phyloP scores from a whole-genome alignment of 345 rosid genomes.

The Geranium rotundifolium region DNA sequence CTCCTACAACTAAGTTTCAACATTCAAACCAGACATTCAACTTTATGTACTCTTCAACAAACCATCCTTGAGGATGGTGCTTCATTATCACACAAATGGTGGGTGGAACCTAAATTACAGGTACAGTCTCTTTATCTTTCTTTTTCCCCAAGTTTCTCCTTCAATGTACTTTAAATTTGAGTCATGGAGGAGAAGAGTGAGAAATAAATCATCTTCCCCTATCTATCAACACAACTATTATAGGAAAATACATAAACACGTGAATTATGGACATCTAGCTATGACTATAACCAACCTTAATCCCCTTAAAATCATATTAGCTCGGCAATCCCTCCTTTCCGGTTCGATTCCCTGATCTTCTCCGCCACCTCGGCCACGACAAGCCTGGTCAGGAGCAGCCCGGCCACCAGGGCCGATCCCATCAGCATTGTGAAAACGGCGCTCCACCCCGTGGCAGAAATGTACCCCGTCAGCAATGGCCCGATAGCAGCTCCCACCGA shows the following conservation, averaged over 20 bases:
- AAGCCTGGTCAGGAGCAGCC: conserved; percentile 63
- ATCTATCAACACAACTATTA: not conserved
- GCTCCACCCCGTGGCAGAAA: conserved; percentile 70
- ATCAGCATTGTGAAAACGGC: conserved; percentile 87
- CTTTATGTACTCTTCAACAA: too few species aligned
- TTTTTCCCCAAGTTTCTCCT: not conserved
- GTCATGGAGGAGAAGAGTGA: not conserved
- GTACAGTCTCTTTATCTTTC: not conserved
- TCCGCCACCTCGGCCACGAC: conserved; percentile 68
- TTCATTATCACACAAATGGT: too few species aligned
- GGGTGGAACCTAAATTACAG: not conserved
- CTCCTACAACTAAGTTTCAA: too few species aligned
- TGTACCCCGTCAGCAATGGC: conserved; percentile 75
- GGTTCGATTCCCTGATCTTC: conserved; percentile 45
- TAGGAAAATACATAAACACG: not conserved
- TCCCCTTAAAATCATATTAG: not conserved
- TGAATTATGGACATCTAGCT: not conserved
- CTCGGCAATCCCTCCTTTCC: conserved; percentile 12
- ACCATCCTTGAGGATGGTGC: too few species aligned
- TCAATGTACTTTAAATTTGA: not conserved
- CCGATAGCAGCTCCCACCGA: conserved; percentile 93
- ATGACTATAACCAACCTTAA: not conserved
- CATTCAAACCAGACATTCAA: too few species aligned
- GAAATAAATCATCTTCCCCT: not conserved
- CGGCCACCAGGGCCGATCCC: conserved; percentile 75